Evolutionary conservation across 2,329 filamentous ascomycete species (phyloP), one percentile per base, ranked within the genome.

Genomic region (Phoma herbarum): DNA sequence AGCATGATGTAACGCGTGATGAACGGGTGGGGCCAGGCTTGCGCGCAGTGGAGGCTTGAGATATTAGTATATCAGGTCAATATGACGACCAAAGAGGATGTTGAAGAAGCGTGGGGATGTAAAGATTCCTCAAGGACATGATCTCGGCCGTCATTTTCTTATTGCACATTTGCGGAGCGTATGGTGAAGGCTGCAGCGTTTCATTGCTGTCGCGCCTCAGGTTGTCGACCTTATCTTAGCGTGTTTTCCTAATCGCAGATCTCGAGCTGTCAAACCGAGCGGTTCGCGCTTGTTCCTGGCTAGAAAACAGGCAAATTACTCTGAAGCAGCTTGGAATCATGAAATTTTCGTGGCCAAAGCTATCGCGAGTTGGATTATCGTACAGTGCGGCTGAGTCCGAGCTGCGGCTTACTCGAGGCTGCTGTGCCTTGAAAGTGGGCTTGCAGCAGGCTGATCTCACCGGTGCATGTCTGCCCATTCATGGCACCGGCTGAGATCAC

Each of bases 141-240:
- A 33, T 23, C 25, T 41, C 26, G 26, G 39, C 20, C 11, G 42
- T 25, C 5, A 10, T 26, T 20, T 18, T 47, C 35, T 59, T 50
- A 50, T 54, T 59, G 46, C 23, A 26, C 23, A 37, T 50, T 53
- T 42, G 20, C 25, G 14, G 18, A 23, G 31, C 18, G 41, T 22
- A 50, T 42, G 46, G 50, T 59, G 56, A 50, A 54, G 56, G 56
- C 14, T 49, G 33, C 23, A 50, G 50, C 23, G 56, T 59, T 59
- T 59, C 56, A 59, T 45, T 42, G 45, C 37, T 29, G 56, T 59
- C 56, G 56, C 56, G 56, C 50, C 56, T 58, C 35, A 47, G 55
- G 51, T 41, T 41, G 33, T 50, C 45, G 25, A 49, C 16, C 18
- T 59, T 51, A 59, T 59, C 50, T 59, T 54, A 59, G 56, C 56